Evolutionary conservation across 2,329 filamentous ascomycete species (phyloP).

Genomic region (Leptographium flavum): DNA sequence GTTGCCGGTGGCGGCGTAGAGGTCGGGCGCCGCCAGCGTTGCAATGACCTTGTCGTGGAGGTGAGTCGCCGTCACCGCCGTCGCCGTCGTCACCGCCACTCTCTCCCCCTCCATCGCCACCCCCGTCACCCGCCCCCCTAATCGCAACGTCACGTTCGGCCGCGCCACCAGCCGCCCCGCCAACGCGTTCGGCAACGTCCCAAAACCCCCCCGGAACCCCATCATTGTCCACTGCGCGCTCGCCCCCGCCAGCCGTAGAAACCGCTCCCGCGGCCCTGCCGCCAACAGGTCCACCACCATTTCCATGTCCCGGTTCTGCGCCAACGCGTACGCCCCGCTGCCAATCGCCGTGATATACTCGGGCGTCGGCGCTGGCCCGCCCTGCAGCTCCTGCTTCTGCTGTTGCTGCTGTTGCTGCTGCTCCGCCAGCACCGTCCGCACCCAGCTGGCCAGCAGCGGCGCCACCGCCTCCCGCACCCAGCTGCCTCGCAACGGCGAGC

Average conservation of each 20-base stretch:
- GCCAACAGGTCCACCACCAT: constrained; percentile 8
- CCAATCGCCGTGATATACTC: not conserved
- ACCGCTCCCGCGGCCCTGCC: constrained; percentile 3
- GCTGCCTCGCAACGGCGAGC: constrained; percentile 7
- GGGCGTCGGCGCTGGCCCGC: not conserved
- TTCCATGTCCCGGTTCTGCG: constrained; percentile 2
- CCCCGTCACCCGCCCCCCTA: constrained; percentile 29
- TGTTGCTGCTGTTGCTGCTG: not conserved
- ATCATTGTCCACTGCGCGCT: constrained; percentile 22
- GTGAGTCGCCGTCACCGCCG: constrained; percentile 7
- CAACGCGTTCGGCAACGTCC: constrained; percentile 42
- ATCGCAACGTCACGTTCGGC: constrained; percentile 46
- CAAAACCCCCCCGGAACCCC: constrained; percentile 45
- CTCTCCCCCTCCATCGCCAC: constrained; percentile 17
- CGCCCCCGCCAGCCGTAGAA: constrained; percentile 15
- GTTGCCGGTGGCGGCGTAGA: constrained; percentile 19
- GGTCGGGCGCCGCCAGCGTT: constrained; percentile 38
- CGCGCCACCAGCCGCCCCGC: constrained; percentile 32
- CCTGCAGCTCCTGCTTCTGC: not conserved
- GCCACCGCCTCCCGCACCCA: constrained; percentile 5
- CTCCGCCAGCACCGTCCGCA: not conserved
- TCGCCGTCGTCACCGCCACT: not conserved
- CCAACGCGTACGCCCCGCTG: not conserved
- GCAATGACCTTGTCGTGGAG: constrained; percentile 47
- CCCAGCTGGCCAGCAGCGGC: not conserved